Evolutionary conservation across 1,284 basidiomycete species (phyloP), one percentile per base, ranked within the genome.

Genomic region (Lentinula novae-zelandiae): DNA sequence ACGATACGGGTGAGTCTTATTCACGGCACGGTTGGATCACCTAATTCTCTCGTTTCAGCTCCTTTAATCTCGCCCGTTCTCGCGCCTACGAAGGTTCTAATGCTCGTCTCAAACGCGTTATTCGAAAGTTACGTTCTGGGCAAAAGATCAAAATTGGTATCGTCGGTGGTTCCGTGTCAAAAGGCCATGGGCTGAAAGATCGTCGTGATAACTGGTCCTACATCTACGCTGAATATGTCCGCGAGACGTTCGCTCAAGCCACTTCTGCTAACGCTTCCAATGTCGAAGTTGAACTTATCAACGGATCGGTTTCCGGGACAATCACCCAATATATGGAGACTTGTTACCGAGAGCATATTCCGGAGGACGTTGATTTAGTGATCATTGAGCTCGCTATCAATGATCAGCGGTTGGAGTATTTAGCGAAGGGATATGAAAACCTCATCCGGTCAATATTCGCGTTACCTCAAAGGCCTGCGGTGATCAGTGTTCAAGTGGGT

Each of bases 31-130:
- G 27, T 27, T 4, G 1, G 1, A 34, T 50, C 49, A 7, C 20
- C 1, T 31, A 7, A 31, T 10, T 15, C 10, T 27, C 31, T 9
- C 39, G 10, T 10, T 34, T 15, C 1, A 56, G 54, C 12, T 33
- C 40, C 9, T 56, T 46, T 15, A 56, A 56, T 13, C 10, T 56
- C 0, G 54, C 54, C 10, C 54, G 54, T 56, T 56, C 54, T 10
- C 54, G 54, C 3, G 54, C 54, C 15, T 56, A 56, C 27, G 54
- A 56, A 46, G 54, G 54, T 12, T 42, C 54, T 3, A 56, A 56
- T 34, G 54, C 54, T 4, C 42, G 27, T 8, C 42, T 46, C 7
- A 56, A 56, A 20, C 54, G 54, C 9, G 42, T 56, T 20, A 15
- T 56, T 1, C 54, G 54, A 0, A 56, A 56, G 46, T 15, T 42